phyloP scores from a whole-genome alignment of 2,329 filamentous ascomycete genomes.

The Aspergillus tamarii region DNA sequence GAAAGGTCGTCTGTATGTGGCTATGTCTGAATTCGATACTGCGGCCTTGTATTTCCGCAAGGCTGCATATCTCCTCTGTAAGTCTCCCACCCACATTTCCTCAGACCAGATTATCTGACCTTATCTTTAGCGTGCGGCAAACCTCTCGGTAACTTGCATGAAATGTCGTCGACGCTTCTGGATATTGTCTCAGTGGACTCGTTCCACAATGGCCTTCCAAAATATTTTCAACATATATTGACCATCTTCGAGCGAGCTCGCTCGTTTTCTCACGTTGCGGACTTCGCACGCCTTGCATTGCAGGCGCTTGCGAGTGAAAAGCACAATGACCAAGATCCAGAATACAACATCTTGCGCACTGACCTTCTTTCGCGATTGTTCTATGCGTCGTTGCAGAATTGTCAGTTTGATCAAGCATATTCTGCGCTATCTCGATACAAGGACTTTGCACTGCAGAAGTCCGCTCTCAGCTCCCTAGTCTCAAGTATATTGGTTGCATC shows the following conservation, averaged over 20 bases:
- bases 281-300: slow-evolving; percentile 77
- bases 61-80: slow-evolving; percentile 80
- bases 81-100: slow-evolving; percentile 41
- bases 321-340: slow-evolving; percentile 36
- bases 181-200: slow-evolving; percentile 71
- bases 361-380: slow-evolving; percentile 85
- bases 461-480: slow-evolving; percentile 70
- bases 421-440: slow-evolving; percentile 74
- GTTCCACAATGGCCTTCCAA: slow-evolving; percentile 73
- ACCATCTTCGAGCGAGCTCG: slow-evolving; percentile 78
- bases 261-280: slow-evolving; percentile 77
- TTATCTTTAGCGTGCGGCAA: slow-evolving; percentile 44
- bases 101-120: slow-evolving; percentile 23
- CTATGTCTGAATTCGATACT: slow-evolving; percentile 70
- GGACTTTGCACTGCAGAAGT: slow-evolving; percentile 71
- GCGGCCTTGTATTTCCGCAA: slow-evolving; percentile 80
- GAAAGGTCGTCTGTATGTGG: slow-evolving; percentile 77
- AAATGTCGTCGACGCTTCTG: slow-evolving; percentile 65
- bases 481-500: slow-evolving; percentile 47
- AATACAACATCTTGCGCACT: slow-evolving; percentile 54
- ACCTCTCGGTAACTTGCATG: slow-evolving; percentile 47
- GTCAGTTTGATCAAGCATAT: slow-evolving; percentile 81
- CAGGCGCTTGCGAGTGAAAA: slow-evolving; percentile 57
- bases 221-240: slow-evolving; percentile 86
- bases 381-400: slow-evolving; percentile 76